Evolutionary conservation across 2,329 filamentous ascomycete genomes (phyloP), one percentile per base, ranked within the genome.

Genomic region (Huntiella omanensis): DNA sequence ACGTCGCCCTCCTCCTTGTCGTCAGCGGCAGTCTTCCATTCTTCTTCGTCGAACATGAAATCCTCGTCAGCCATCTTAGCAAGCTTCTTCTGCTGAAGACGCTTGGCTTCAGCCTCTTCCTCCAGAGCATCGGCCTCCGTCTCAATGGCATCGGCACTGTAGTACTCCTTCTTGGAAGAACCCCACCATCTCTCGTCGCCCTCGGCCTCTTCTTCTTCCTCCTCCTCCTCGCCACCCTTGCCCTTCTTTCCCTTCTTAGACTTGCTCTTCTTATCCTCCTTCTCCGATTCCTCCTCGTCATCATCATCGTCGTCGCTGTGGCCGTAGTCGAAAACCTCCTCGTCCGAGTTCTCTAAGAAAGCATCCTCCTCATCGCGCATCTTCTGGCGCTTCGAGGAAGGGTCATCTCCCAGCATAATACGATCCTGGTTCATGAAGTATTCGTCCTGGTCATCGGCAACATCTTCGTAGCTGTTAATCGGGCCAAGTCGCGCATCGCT

Each of bases 401-500:
- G 83, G 33, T 71, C 80, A 53, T 94, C 85, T 28, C 93, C 84
- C 34, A 98, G 70, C 56, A 88, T 63, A 52, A 98, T 77, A 57
- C 83, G 80, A 62, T 98, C 91, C 53, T 82, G 75, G 52, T 87
- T 80, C 50, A 87, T 68, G 56, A 88, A 84, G 60, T 94, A 93
- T 59, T 94, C 85, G 60, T 98, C 91, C 60, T 94, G 85, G 1
- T 86, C 92, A 59, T 95, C 80, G 53, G 87, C 84, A 54, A 98
- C 80, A 62, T 93, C 85, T 61, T 88, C 78, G 60, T 73, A 88
- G 2, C 74, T 78, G 40, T 61, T 67, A 55, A 78, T 65, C 16
- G 66, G 66, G 17, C 68, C 70, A 12, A 86, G 70, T 45, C 76
- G 75, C 33, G 78, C 73, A 52, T 78, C 75, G 32, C 64, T 62